Evolutionary conservation across 139 green algal genomes (phyloP).

Genomic region (Tetradesmus lagerheimii): DNA sequence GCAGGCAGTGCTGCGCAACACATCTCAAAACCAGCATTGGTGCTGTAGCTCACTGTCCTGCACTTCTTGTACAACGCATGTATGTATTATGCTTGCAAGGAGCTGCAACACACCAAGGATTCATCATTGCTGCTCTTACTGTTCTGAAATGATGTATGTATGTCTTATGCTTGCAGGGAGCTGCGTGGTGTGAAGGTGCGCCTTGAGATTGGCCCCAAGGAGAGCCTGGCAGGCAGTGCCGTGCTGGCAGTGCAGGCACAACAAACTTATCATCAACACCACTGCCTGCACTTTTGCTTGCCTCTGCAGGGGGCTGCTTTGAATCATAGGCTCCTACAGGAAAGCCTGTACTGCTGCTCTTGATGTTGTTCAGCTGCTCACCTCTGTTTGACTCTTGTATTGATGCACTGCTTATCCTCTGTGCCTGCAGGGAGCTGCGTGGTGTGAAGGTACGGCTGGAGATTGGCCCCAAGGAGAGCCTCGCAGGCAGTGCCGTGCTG

Average conservation of each 20-base stretch:
- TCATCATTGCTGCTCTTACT: not conserved
- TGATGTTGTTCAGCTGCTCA: too few relatives aligned
- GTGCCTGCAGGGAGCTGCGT: slow-evolving; percentile 31
- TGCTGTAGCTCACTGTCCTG: too few relatives aligned
- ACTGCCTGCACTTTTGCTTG: not conserved
- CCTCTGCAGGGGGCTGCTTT: too few relatives aligned
- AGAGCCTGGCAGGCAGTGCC: slow-evolving; percentile 38
- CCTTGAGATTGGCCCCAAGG: slow-evolving; percentile 42
- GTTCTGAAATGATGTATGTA: not conserved
- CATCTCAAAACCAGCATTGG: too few relatives aligned
- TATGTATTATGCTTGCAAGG: too few relatives aligned
- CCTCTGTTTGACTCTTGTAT: too few relatives aligned
- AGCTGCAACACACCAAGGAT: too few relatives aligned
- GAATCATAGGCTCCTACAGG: too few relatives aligned
- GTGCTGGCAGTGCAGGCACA: slow-evolving; percentile 38
- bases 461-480: slow-evolving; percentile 40
- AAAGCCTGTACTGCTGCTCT: too few relatives aligned
- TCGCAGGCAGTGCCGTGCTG: slow-evolving; percentile 44
- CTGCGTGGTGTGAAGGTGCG: slow-evolving; percentile 30
- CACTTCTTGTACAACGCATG: too few relatives aligned
- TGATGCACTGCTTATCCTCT: not conserved
- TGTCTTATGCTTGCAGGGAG: slow-evolving; percentile 14
- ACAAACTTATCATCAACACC: too few relatives aligned
- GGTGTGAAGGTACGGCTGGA: slow-evolving; percentile 45
- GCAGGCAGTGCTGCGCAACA: slow-evolving; percentile 41